Evolutionary conservation across 192 early-diverging fungal genomes (phyloP).

Genomic region (Coemansia sp.): DNA sequence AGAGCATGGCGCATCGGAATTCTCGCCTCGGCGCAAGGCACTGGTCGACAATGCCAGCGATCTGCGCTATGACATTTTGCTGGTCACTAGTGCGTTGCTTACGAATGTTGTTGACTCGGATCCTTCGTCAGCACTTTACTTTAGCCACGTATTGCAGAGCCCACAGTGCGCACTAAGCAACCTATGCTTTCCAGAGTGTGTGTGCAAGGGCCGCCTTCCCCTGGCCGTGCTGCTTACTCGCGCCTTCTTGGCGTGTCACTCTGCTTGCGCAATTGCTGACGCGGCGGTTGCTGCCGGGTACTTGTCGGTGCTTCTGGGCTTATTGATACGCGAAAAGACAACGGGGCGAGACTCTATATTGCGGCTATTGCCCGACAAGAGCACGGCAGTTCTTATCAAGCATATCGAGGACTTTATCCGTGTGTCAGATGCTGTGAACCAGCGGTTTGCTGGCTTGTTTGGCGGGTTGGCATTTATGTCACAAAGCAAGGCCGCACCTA

Average conservation of each 20-base stretch:
- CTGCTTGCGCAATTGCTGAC: constrained; percentile 20
- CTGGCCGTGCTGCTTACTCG: constrained; percentile 30
- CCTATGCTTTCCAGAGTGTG: constrained; percentile 42
- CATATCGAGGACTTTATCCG: constrained; percentile 46
- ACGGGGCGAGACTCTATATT: constrained; percentile 18
- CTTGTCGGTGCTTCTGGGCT: constrained; percentile 43
- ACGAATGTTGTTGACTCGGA: constrained; percentile 51
- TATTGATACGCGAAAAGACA: constrained; percentile 31
- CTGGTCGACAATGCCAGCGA: constrained; percentile 26
- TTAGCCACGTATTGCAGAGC: constrained; percentile 36
- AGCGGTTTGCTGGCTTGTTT: constrained; percentile 34
- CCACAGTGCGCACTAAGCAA: constrained; percentile 26
- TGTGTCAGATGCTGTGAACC: constrained; percentile 36
- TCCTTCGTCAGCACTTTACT: constrained; percentile 36
- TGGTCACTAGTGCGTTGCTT: constrained; percentile 47
- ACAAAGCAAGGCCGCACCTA: not conserved
- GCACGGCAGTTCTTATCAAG: constrained; percentile 18
- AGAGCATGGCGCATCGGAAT: constrained; percentile 1
- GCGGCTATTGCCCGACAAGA: constrained; percentile 23
- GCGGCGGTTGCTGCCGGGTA: constrained; percentile 48
- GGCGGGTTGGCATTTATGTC: constrained; percentile 21
- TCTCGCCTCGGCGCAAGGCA: constrained; percentile 21
- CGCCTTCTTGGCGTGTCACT: constrained; percentile 36
- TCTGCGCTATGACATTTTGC: constrained; percentile 45
- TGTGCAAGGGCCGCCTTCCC: constrained; percentile 22